Conservation (phyloP, 495 filamentous ascomycete genomes). For the Neurospora sp. region DNA sequence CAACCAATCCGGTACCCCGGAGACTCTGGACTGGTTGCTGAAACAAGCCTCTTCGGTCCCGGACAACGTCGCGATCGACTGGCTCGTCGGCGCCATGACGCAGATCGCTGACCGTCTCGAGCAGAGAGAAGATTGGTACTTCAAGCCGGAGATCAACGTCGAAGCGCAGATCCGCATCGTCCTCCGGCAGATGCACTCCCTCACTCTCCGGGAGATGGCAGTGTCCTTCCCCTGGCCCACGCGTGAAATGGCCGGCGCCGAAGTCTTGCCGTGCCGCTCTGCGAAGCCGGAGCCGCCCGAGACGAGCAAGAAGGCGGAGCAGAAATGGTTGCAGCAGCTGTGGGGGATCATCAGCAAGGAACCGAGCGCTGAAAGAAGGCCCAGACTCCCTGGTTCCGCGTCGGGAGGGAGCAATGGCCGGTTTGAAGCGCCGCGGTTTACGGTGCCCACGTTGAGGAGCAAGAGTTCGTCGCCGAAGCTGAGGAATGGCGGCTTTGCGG, state of each 20-base stretch:
- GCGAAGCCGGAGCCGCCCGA: slow-evolving; percentile 13
- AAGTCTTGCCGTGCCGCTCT: slow-evolving; percentile 25
- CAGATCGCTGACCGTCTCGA: slow-evolving; percentile 25
- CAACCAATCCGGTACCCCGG: slow-evolving; percentile 25
- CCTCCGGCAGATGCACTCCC: slow-evolving; percentile 21
- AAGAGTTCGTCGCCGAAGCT: neutral
- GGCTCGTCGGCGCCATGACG: slow-evolving; percentile 25
- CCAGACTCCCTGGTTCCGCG: neutral
- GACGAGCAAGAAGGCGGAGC: slow-evolving; percentile 15
- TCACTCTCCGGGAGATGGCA: slow-evolving; percentile 24
- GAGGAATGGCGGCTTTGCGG: neutral
- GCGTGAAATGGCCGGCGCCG: slow-evolving; percentile 26
- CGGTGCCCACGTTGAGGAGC: slow-evolving; percentile 1
- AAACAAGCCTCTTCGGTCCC: slow-evolving; percentile 19
- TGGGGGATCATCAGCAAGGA: slow-evolving; percentile 19
- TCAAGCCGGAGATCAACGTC: slow-evolving; percentile 20
- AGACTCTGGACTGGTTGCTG: slow-evolving; percentile 25
- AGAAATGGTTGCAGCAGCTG: slow-evolving; percentile 21
- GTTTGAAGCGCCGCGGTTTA: slow-evolving; percentile 17
- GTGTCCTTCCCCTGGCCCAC: slow-evolving; percentile 28
- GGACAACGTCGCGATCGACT: slow-evolving; percentile 24
- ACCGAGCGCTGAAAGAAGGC: neutral
- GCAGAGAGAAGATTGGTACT: slow-evolving; percentile 19
- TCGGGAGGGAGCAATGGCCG: slow-evolving; percentile 7
- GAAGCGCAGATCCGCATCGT: slow-evolving; percentile 28